Evolutionary conservation across 345 rosid species (phyloP).

Genomic region (Sonneratia alba): DNA sequence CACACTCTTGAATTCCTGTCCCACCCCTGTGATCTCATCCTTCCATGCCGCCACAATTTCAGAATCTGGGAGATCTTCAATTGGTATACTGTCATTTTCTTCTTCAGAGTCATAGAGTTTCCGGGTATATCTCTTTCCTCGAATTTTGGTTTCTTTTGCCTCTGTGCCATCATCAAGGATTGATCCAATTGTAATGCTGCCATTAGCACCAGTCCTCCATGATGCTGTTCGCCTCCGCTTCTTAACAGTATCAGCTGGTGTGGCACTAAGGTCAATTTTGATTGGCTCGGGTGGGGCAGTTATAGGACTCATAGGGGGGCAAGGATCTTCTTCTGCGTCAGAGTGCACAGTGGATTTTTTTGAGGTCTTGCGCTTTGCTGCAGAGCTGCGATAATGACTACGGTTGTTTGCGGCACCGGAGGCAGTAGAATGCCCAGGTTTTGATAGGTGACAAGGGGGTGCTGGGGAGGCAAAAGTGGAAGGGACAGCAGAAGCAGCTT

Average conservation of each 20-base stretch:
- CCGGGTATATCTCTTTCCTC: conserved; percentile 19
- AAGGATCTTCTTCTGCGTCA: background rate
- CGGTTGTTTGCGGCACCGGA: background rate
- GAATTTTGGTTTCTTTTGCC: conserved; percentile 24
- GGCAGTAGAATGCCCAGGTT: background rate
- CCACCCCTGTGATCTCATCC: conserved; percentile 68
- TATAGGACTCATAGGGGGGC: conserved; percentile 5
- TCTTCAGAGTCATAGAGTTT: conserved; percentile 23
- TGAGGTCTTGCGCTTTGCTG: conserved; percentile 5
- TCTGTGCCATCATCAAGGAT: conserved; percentile 23
- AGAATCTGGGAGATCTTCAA: conserved; percentile 15
- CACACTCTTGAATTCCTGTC: conserved; percentile 77
- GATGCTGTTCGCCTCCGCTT: conserved; percentile 67
- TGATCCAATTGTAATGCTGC: conserved; percentile 22
- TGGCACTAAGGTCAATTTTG: conserved; percentile 32
- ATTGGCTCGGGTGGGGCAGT: conserved; percentile 14
- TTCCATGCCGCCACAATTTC: conserved; percentile 64
- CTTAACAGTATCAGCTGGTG: conserved; percentile 71
- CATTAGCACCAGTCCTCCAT: conserved; percentile 26
- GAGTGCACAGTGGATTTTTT: background rate
- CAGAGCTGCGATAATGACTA: background rate
- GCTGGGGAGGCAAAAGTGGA: background rate
- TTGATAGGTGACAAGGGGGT: background rate
- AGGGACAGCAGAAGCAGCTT: conserved; percentile 15
- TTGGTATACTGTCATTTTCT: conserved; percentile 11